Evolutionary conservation across 768 basidiomycete genomes (phyloP), one percentile per base, ranked within the genome.

Genomic region (Candolleomyces eurysporus): DNA sequence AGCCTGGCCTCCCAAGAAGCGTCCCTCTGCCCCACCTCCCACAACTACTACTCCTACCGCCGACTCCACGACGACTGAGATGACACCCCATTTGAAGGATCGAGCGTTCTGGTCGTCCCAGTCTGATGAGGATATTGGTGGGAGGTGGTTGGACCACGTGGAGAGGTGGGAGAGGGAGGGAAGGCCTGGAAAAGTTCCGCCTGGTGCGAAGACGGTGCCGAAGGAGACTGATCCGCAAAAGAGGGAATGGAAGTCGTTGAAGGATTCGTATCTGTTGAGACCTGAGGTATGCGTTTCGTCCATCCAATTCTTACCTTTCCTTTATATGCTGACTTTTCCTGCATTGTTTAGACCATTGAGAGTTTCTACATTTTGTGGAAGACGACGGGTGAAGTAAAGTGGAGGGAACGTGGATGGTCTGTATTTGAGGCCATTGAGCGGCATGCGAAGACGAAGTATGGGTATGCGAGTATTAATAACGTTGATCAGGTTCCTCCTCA

Each of bases 341-440:
- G 31, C 31, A 19, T 10, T 36, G 13, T 48, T 31, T 32, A 92
- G 90, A 84, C 91, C 9, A 66, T 92, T 5, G 91, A 92, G 67
- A 86, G 84, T 26, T 74, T 92, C 59, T 91, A 86, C 70, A 67
- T 89, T 14, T 70, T 92, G 67, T 91, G 87, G 84, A 82, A 83
- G 54, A 80, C 81, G 16, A 92, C 90, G 0, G 82, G 85, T 0
- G 82, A 92, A 50, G 70, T 72, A 5, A 79, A 77, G 49, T 92
- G 90, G 90, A 78, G 90, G 57, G 86, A 92, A 59, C 82, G 85
- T 31, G 90, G 88, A 2, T 91, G 88, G 81, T 73, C 67, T 19
- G 84, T 92, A 42, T 92, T 88, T 66, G 71, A 84, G 63, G 78
- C 87, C 1, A 80, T 92, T 43, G 81, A 89, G 66, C 78, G 77